phyloP scores from a whole-genome alignment of 1,284 basidiomycete genomes.

The Ustilago curta region DNA sequence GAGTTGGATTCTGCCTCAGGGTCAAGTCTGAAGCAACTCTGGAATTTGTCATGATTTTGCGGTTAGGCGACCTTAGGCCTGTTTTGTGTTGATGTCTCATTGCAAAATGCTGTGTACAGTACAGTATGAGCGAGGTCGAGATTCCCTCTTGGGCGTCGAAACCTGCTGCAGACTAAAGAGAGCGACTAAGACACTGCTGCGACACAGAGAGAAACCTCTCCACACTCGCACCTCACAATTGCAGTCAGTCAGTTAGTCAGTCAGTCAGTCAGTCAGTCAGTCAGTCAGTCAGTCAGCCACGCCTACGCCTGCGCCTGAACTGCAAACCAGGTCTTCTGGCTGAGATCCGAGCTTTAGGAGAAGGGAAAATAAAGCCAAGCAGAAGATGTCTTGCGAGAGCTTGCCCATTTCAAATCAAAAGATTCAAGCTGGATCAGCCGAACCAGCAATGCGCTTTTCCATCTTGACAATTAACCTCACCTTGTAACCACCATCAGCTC shows the following conservation, averaged over 20 bases:
- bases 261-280: no score
- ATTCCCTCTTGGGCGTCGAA: not conserved
- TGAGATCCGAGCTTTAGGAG: no score
- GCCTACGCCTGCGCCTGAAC: no score
- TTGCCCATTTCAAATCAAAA: slow-evolving; percentile 14
- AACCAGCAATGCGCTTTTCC: not conserved
- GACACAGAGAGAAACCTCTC: no score
- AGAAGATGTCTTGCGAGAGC: slow-evolving; percentile 26
- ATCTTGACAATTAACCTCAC: no score
- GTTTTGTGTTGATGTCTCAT: not conserved
- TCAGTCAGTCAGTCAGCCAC: not conserved
- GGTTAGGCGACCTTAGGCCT: no score
- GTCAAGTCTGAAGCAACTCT: not conserved
- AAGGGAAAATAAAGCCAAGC: slow-evolving; percentile 1
- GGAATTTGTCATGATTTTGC: not conserved
- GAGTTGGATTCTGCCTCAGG: not conserved
- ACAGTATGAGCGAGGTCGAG: not conserved
- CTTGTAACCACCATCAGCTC: not conserved
- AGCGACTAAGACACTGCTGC: not conserved
- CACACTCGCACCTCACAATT: not conserved
- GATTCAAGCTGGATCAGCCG: not conserved
- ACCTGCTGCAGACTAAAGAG: not conserved
- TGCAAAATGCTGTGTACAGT: no score
- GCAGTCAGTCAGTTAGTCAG: no score
- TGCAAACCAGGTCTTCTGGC: not conserved